Conservation (phyloP, 1,139 yeast species). For the Protomyces gravidus region DNA sequence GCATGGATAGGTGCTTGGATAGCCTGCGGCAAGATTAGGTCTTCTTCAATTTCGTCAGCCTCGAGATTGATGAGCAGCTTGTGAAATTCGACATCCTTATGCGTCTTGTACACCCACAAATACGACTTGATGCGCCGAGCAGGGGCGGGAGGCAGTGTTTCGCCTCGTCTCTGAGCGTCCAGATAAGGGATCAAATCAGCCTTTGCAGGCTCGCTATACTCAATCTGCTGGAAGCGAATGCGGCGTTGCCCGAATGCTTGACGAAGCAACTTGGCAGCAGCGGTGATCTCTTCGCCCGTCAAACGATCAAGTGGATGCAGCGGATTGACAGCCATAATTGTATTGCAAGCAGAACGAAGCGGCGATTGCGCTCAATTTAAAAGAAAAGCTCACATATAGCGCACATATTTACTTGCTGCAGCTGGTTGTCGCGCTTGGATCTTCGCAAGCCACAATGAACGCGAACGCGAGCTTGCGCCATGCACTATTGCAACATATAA, state of each 20-base stretch:
- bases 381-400: too few relatives aligned
- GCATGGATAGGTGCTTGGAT: slow-evolving; percentile 62
- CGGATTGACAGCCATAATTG: background rate
- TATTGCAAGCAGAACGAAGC: too few relatives aligned
- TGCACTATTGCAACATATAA: too few relatives aligned
- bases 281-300: background rate
- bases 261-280: slow-evolving; percentile 8
- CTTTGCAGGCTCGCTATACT: slow-evolving; percentile 68
- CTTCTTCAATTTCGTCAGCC: background rate
- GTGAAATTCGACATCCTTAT: slow-evolving; percentile 6
- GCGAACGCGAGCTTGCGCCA: background rate
- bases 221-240: slow-evolving; percentile 60
- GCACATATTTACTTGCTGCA: too few relatives aligned
- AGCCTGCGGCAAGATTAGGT: slow-evolving; percentile 39
- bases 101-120: slow-evolving; percentile 10
- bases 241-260: background rate
- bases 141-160: background rate
- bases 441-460: background rate
- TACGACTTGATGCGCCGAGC: slow-evolving; percentile 1
- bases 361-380: too few relatives aligned
- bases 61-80: slow-evolving; percentile 10
- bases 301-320: background rate
- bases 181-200: slow-evolving; percentile 60
- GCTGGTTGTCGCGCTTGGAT: too few relatives aligned
- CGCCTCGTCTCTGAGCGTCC: slow-evolving; percentile 38